Evolutionary conservation across 1,284 basidiomycete genomes (phyloP).

Genomic region (Uromyces viciae-fabae): DNA sequence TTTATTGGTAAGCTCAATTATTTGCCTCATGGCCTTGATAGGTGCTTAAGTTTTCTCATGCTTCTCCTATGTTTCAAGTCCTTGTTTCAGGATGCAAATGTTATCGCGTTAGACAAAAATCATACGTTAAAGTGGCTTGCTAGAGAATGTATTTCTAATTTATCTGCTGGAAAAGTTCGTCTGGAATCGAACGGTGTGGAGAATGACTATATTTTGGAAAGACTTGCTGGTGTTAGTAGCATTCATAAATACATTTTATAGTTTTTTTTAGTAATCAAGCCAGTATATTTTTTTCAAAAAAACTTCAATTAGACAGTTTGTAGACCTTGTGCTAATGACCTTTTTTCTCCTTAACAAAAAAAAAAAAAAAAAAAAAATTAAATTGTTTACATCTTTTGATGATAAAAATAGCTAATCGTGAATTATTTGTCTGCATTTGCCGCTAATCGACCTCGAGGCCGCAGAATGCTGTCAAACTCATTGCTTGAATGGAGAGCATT

Average conservation of each 20-base stretch:
- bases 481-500: conserved; percentile 36
- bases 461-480: conserved; percentile 30
- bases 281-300: background rate
- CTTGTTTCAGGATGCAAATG: conserved; percentile 27
- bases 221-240: conserved; percentile 30
- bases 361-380: background rate
- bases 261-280: too few species aligned
- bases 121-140: conserved; percentile 28
- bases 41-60: background rate
- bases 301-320: background rate
- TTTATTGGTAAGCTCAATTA: conserved; percentile 13
- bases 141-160: conserved; percentile 16
- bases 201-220: conserved; percentile 4
- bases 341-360: background rate
- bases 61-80: conserved; percentile 12
- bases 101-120: conserved; percentile 13
- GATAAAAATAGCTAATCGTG: conserved; percentile 16
- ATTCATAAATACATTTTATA: too few species aligned
- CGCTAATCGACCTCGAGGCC: conserved; percentile 31
- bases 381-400: background rate
- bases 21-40: background rate
- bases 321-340: too few species aligned
- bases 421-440: conserved; percentile 32
- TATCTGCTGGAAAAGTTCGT: background rate
- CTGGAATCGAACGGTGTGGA: conserved; percentile 4